Percentiles rank a stretch among this genome's conserved stretches.
Conservation (phyloP, 2,329 filamentous ascomycete genomes). For the Botrytis squamosa region DNA sequence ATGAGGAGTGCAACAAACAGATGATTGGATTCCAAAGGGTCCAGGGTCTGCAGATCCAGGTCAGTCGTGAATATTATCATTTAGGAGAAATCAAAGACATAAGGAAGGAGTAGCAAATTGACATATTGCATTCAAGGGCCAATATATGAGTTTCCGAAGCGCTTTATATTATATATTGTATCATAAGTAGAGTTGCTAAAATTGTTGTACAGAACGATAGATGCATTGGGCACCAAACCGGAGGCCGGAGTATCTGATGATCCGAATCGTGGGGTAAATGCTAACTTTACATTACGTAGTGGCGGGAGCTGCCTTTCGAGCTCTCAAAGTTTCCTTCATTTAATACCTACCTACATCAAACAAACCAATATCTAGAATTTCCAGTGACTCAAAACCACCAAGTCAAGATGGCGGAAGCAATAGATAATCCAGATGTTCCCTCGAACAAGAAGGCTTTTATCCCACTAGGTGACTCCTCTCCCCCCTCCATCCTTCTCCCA, state of each 20-base stretch:
- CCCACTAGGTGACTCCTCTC: conserved; percentile 34
- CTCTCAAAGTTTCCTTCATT: background rate
- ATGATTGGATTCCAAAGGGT: background rate
- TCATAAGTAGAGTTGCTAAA: background rate
- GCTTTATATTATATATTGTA: background rate
- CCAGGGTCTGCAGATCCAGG: background rate
- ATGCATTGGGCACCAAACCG: background rate
- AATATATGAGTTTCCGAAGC: background rate
- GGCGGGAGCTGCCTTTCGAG: background rate
- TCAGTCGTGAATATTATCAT: background rate
- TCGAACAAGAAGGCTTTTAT: conserved; percentile 38
- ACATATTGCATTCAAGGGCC: background rate
- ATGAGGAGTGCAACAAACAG: conserved; percentile 10
- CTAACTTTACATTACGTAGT: background rate
- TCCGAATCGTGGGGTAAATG: conserved; percentile 3
- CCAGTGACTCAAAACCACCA: background rate
- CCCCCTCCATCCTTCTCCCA: background rate
- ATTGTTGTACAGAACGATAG: background rate
- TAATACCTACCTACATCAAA: background rate
- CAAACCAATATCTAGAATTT: background rate
- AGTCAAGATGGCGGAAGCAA: conserved; percentile 18
- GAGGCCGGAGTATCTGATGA: background rate
- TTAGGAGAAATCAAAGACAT: background rate
- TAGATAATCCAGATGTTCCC: conserved; percentile 37
- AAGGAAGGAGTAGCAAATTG: background rate